These are phyloP conservation scores for Coemansia sp. DNA, from an alignment of 192 early-diverging fungal species.

Conservation along the genomic window DNA sequence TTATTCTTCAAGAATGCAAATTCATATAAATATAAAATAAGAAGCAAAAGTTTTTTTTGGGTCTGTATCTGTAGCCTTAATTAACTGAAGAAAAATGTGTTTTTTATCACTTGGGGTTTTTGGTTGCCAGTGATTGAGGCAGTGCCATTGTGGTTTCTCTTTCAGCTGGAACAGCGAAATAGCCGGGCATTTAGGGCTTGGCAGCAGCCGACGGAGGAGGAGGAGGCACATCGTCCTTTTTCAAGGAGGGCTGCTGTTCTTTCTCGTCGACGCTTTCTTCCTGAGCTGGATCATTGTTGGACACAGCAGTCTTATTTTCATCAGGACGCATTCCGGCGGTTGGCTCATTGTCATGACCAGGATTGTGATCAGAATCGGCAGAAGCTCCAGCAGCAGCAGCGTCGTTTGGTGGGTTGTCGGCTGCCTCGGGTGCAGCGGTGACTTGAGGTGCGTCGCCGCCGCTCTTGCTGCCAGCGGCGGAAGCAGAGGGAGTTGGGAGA, in stretches of 20 bases:
- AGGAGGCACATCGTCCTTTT: not conserved
- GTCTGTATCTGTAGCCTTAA: too few species aligned
- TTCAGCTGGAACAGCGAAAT: too few species aligned
- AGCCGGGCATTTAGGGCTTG: not conserved
- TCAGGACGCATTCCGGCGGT: conserved; percentile 34
- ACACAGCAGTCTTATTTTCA: conserved; percentile 13
- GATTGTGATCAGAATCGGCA: conserved; percentile 3
- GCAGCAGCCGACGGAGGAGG: not conserved
- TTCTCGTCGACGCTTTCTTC: conserved; percentile 5
- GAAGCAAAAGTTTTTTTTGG: too few species aligned
- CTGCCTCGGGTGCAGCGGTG: conserved; percentile 31
- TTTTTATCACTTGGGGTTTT: too few species aligned
- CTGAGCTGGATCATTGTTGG: not conserved
- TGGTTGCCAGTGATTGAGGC: too few species aligned
- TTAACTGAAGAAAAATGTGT: too few species aligned
- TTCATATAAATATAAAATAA: too few species aligned
- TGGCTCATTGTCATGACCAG: not conserved
- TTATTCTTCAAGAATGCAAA: too few species aligned
- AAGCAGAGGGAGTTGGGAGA: conserved; percentile 3
- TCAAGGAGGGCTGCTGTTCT: not conserved
- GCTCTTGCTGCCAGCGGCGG: not conserved
- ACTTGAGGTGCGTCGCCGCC: not conserved
- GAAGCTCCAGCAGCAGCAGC: not conserved
- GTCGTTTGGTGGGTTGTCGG: not conserved
- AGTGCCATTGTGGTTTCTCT: too few species aligned